Evolutionary conservation across 768 basidiomycete species (phyloP).

Genomic region (Paxillus rubicundulus): DNA sequence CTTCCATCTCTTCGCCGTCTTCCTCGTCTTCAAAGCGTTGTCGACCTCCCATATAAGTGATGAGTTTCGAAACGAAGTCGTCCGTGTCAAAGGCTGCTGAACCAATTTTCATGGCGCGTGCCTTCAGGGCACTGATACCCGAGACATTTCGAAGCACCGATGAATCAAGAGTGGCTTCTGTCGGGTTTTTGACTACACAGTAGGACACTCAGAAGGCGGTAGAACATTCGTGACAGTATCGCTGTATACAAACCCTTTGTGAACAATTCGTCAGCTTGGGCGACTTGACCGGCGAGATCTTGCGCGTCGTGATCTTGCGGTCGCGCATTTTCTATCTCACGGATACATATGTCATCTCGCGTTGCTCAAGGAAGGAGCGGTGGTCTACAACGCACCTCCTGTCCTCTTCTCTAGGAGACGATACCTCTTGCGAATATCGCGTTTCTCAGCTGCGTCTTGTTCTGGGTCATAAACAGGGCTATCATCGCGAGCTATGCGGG

Average conservation of each 20-base stretch:
- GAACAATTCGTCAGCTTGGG: slow-evolving; percentile 60
- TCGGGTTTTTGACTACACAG: slow-evolving; percentile 68
- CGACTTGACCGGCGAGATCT: slow-evolving; percentile 53
- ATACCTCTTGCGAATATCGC: slow-evolving; percentile 70
- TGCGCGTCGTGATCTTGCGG: slow-evolving; percentile 56
- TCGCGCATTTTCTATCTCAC: slow-evolving; percentile 42
- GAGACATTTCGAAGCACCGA: slow-evolving; percentile 73
- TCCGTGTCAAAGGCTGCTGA: slow-evolving; percentile 88
- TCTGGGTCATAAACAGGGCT: slow-evolving; percentile 73
- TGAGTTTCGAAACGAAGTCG: slow-evolving; percentile 78
- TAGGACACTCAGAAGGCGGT: neutral
- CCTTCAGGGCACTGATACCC: slow-evolving; percentile 78
- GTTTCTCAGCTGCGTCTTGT: slow-evolving; percentile 79
- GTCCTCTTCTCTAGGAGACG: slow-evolving; percentile 61
- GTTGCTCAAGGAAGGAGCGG: neutral
- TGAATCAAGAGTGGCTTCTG: slow-evolving; percentile 90
- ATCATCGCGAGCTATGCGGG: slow-evolving; percentile 10
- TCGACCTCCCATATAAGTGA: slow-evolving; percentile 74
- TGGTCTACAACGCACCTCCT: slow-evolving; percentile 48
- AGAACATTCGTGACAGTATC: slow-evolving; percentile 1
- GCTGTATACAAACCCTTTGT: slow-evolving; percentile 46
- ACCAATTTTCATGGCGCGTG: slow-evolving; percentile 88
- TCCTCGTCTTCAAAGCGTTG: slow-evolving; percentile 43
- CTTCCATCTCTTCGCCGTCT: slow-evolving; percentile 54
- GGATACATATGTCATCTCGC: neutral